Evolutionary conservation across 805 yeast genomes (phyloP), one percentile per base, ranked within the genome.

Genomic region (Zygosaccharomyces rouxii): DNA sequence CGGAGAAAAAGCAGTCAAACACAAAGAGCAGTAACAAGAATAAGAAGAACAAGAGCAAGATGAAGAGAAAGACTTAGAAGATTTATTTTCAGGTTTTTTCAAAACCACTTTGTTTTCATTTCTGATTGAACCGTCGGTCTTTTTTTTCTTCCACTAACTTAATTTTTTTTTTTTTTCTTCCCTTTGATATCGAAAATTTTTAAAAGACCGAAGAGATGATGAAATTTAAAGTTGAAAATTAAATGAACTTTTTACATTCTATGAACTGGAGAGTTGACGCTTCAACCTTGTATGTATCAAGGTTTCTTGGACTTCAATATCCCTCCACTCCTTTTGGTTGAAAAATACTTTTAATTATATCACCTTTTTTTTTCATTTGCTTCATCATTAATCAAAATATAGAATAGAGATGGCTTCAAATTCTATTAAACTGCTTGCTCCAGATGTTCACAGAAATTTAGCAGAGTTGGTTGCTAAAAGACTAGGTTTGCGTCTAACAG

Each of bases 381-480:
- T 33, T 16, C 3, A 16, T 14, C 37, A 7, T 9, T 33, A 33
- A 7, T 7, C 21, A 10, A 10, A 33, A 14, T 14, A 33, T 16
- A 33, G 19, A 14, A 33, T 33, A 33, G 51, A 26, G 42, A 84
- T 85, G 90, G 82, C 89, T 13, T 79, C 87, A 38, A 83, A 83
- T 63, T 79, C 85, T 30, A 83, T 83, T 66, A 83, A 82, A 58
- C 69, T 83, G 45, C 69, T 83, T 46, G 85, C 89, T 33, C 78
- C 83, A 48, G 86, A 83, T 59, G 78, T 80, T 46, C 86, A 83
- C 66, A 71, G 84, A 49, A 83, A 81, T 14, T 70, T 83, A 41
- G 88, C 89, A 4, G 83, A 81, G 64, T 73, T 80, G n/a, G 87
- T 83, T 38, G 79, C 86, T 16, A 72, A 74, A 49, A 73, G 84